Base-by-base conservation (phyloP, 129 eudicot genomes). In the Oenanthe sinensis region DNA sequence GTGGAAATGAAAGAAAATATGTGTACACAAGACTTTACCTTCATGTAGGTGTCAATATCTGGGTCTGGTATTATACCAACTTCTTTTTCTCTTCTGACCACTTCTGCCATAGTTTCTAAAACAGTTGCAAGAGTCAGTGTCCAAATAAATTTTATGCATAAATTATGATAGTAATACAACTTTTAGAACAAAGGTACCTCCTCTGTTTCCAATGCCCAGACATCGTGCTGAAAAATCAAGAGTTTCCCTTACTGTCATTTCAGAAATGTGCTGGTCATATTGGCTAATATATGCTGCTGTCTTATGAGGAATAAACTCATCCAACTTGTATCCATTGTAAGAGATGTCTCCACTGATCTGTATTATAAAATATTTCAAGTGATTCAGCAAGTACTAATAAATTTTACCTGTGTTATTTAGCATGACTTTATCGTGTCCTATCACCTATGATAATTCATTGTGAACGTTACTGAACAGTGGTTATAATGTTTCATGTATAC, bases 31-130 rank as follows among this genome's bases (percentile, higher is more conserved):
- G 54, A 26, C 19, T 75, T 63, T 71, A 79, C 82, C 82, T 71
- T 79, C 77, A 79, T 79, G 82, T 79, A 79, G 48, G 82, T 79
- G 45, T 71, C 82, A 20, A 71, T 79, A 19, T 79, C 82, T 37
- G 71, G 82, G 0, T 79, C 82, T 8, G 82, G 82, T n/a, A 50
- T 16, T 33, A 69, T 48, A 17, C 81, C 81, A 33, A 74, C 76
- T 49, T 69, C 14, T 50, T 79, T 79, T 76, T 79, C 81, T 39
- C 81, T 79, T 79, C 33, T 70, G 39, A 54, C 6, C 8, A 79
- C 81, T 68, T 79, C 76, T 40, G 16, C 68, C 49, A 79, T 69
- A 30, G 71, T 69, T 48, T 69, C 81, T 79, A 30, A 30, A 78
- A 11, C 6, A 28, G 5, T 11, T n/a, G n/a, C 47, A 47, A 14